Base-by-base conservation (phyloP, 2,329 filamentous ascomycete species). In the Parasarocladium wereldwijsianum region DNA sequence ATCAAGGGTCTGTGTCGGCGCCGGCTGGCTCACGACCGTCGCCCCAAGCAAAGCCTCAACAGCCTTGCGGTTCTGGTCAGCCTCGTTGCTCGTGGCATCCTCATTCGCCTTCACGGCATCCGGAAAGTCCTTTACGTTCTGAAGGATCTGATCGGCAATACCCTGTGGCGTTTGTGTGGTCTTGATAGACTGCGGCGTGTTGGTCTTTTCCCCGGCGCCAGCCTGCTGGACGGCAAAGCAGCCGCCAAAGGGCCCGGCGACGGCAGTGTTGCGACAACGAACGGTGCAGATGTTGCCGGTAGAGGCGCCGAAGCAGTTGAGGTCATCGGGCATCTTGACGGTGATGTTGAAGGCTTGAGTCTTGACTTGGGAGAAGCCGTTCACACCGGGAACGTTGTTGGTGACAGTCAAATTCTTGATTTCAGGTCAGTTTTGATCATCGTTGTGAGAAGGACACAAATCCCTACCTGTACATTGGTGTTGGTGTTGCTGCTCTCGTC, bases 231-330 rank as follows among this genome's bases (percentile, higher is more conserved):
- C 58, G 3, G 66, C 51, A 43, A 73, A 64, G 48, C 69, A 74
- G 29, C 68, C 62, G 22, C 64, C 64, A 32, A 73, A 73, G 9
- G 66, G 66, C 4, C 66, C 66, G 8, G 65, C 65, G 4, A 62
- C 47, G 4, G 66, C 64, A 33, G 62, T 66, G 52, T 74, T 74
- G 13, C 66, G 57, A 54, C 69, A 73, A 20, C 69, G 61, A 13
- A 73, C 55, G 1, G 67, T 72, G 55, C 66, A 70, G 22, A 71
- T 42, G 32, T 70, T 64, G 24, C 71, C 70, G 2, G 66, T 68
- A 0, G 68, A 68, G 6, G 51, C 61, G 36, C 66, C 66, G 16
- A 51, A 56, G 46, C 66, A 70, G 26, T 50, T 47, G 19, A 70
- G 47, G 24, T 57, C 43, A 16, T 52, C 39, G 3, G 67, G 66